Conservation (phyloP, 495 filamentous ascomycete species). For the Aspergillus sclerotiicarbonarius region DNA sequence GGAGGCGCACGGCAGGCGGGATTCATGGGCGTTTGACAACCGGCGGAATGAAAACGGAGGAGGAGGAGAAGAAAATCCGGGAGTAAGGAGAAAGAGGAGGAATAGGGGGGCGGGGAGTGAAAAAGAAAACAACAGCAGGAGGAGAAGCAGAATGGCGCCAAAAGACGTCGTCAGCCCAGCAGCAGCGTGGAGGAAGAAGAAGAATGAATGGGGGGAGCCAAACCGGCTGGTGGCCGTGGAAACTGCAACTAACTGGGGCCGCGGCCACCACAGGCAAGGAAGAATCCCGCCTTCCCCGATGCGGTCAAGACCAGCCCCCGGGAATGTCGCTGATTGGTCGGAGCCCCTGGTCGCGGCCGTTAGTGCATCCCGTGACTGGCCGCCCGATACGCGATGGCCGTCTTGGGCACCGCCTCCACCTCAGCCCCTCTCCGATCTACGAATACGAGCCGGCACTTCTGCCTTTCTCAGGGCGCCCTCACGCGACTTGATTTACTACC, state of each 20-base stretch:
- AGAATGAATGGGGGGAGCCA: not conserved
- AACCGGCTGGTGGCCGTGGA: not conserved
- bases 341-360: no score
- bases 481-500: no score
- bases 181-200: not conserved
- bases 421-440: no score
- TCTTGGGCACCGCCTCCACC: no score
- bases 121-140: not conserved
- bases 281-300: no score
- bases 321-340: no score
- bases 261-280: no score
- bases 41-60: not conserved
- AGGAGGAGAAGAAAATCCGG: not conserved
- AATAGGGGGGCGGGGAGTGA: not conserved
- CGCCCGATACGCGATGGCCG: no score
- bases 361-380: no score
- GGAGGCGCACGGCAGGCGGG: not conserved
- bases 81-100: not conserved
- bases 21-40: not conserved
- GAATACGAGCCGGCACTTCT: no score
- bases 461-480: no score
- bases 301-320: no score
- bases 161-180: not conserved
- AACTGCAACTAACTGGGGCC: not conserved
- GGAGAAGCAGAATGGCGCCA: not conserved